These are phyloP conservation scores for Microsporum canis DNA, from an alignment of 2,329 filamentous ascomycete species.

Conservation along the genomic window DNA sequence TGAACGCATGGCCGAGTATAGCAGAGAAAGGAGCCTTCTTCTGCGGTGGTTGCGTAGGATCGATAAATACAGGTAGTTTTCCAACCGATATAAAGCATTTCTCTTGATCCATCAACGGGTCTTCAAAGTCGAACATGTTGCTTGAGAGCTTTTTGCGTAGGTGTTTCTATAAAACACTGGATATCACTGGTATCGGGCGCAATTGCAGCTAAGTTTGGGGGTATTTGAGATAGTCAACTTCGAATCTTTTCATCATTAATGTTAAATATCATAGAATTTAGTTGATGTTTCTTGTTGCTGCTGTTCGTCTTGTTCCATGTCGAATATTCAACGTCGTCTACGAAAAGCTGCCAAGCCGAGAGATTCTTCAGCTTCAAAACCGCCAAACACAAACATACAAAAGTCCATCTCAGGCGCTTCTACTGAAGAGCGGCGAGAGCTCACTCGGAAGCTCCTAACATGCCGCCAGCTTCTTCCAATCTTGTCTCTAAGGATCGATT, in stretches of 20 bases:
- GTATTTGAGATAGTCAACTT: not conserved
- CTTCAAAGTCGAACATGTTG: slow-evolving; percentile 36
- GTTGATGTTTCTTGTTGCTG: not conserved
- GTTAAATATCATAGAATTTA: not conserved
- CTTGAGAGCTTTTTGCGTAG: not conserved
- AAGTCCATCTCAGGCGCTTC: not conserved
- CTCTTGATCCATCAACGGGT: slow-evolving; percentile 28
- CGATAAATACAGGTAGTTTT: slow-evolving; percentile 53
- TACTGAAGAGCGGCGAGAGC: not conserved
- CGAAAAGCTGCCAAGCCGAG: not conserved
- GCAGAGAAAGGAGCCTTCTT: slow-evolving; percentile 68
- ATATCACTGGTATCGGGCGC: not conserved
- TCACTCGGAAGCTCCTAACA: slow-evolving; percentile 12
- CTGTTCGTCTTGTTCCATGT: not conserved
- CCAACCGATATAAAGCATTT: slow-evolving; percentile 68
- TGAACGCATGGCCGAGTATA: slow-evolving; percentile 53
- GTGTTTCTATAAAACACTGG: not conserved
- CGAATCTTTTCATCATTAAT: not conserved
- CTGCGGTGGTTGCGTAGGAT: slow-evolving; percentile 56
- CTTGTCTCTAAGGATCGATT: slow-evolving; percentile 56
- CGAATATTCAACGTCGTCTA: not conserved
- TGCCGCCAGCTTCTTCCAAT: slow-evolving; percentile 32
- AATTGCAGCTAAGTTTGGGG: not conserved
- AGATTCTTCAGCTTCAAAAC: not conserved
- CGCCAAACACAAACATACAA: not conserved